phyloP scores from a whole-genome alignment of 2,329 filamentous ascomycete species.

The Colletotrichum cuscutae region DNA sequence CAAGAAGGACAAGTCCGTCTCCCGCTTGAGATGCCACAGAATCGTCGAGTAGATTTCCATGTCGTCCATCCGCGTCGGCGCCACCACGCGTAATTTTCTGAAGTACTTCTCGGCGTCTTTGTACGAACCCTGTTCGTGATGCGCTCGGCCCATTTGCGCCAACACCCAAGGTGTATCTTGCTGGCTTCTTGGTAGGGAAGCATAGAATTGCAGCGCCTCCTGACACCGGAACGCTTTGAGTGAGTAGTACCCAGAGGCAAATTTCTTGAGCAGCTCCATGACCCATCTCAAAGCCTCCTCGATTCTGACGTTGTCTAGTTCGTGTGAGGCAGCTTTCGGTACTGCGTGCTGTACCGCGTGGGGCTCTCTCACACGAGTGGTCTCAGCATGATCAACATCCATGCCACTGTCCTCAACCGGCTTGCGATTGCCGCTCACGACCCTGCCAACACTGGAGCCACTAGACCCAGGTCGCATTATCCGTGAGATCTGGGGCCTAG shows the following conservation, averaged over 20 bases:
- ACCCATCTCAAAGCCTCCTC: slow-evolving; percentile 82
- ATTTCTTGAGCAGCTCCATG: slow-evolving; percentile 82
- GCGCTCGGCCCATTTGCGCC: slow-evolving; percentile 87
- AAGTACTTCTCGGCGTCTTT: slow-evolving; percentile 89
- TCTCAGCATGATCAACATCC: slow-evolving; percentile 77
- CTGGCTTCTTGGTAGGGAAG: slow-evolving; percentile 76
- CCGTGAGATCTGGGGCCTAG: slow-evolving; percentile 76
- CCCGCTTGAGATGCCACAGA: slow-evolving; percentile 97
- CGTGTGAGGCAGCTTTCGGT: slow-evolving; percentile 48
- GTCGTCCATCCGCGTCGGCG: slow-evolving; percentile 86
- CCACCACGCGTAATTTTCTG: slow-evolving; percentile 78
- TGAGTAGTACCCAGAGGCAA: slow-evolving; percentile 83
- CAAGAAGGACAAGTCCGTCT: slow-evolving; percentile 90
- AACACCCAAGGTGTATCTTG: slow-evolving; percentile 94
- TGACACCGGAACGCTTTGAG: slow-evolving; percentile 82
- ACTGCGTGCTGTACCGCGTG: slow-evolving; percentile 45
- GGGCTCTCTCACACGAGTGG: slow-evolving; percentile 56
- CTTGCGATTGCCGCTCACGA: slow-evolving; percentile 92
- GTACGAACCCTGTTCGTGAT: slow-evolving; percentile 92
- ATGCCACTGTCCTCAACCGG: slow-evolving; percentile 72
- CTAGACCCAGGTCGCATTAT: slow-evolving; percentile 74
- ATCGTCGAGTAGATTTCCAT: slow-evolving; percentile 99
- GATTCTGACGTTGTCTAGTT: slow-evolving; percentile 70
- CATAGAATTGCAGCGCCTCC: slow-evolving; percentile 80
- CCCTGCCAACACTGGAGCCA: slow-evolving; percentile 80